Evolutionary conservation across 768 basidiomycete species (phyloP).

Genomic region (Boletus fagicola): DNA sequence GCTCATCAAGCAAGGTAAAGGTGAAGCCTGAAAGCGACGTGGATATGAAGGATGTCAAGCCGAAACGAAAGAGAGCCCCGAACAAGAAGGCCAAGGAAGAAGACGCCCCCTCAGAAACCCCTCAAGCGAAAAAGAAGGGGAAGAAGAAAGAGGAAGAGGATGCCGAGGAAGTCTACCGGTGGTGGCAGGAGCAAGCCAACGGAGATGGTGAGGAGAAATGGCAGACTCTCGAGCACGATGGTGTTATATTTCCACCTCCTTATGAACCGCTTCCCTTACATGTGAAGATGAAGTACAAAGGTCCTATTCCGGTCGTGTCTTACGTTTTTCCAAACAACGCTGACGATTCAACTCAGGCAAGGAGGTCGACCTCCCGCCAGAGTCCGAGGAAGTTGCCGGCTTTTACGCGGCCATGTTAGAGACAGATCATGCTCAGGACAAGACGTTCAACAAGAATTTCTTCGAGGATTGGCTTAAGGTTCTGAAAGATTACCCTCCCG

Average conservation of each 20-base stretch:
- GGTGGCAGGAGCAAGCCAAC: conserved; percentile 82
- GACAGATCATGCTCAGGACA: conserved; percentile 88
- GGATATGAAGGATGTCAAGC: conserved; percentile 43
- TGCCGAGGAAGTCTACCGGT: conserved; percentile 69
- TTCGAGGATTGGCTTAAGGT: conserved; percentile 86
- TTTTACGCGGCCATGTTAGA: conserved; percentile 94
- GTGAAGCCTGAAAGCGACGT: conserved; percentile 51
- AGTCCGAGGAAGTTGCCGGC: conserved; percentile 93
- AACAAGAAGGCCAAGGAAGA: conserved; percentile 58
- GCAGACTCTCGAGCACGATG: conserved; percentile 92
- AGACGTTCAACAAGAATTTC: conserved; percentile 90
- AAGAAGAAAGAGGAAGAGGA: conserved; percentile 59
- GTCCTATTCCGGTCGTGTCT: conserved; percentile 43
- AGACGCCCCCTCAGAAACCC: conserved; percentile 35
- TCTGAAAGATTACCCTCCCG: conserved; percentile 79
- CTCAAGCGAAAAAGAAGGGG: conserved; percentile 54
- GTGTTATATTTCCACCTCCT: conserved; percentile 93
- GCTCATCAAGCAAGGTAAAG: conserved; percentile 34
- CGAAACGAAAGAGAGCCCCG: conserved; percentile 44
- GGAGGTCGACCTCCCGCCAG: conserved; percentile 72
- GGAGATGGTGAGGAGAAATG: conserved; percentile 84
- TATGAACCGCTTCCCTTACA: conserved; percentile 80
- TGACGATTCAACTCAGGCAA: conserved; percentile 54
- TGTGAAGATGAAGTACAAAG: conserved; percentile 95
- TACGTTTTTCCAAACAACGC: conserved; percentile 4